Evolutionary conservation across 495 filamentous ascomycete species (phyloP).

Genomic region (Monascus purpureus): DNA sequence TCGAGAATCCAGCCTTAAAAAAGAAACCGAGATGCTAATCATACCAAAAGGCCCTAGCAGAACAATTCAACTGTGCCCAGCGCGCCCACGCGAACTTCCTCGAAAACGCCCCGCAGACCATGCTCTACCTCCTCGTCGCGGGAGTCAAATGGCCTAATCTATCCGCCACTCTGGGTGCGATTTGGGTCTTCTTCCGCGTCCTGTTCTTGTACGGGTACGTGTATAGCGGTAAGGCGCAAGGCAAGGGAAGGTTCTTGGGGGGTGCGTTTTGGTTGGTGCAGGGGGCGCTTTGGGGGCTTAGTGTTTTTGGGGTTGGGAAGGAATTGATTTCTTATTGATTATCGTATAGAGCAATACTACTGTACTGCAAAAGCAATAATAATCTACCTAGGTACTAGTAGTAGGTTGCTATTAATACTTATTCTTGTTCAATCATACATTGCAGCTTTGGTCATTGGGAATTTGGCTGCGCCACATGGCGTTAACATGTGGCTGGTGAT

Average conservation of each 20-base stretch:
- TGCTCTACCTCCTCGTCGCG: conserved; percentile 43
- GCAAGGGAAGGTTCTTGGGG: conserved; percentile 32
- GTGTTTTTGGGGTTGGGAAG: conserved; percentile 25
- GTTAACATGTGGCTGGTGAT: no score
- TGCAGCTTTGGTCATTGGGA: no score
- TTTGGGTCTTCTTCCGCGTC: conserved; percentile 41
- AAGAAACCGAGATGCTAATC: background rate
- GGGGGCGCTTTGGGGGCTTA: conserved; percentile 30
- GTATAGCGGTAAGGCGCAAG: conserved; percentile 27
- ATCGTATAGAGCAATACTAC: background rate
- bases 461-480: no score
- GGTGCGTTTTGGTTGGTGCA: conserved; percentile 26
- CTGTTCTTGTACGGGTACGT: conserved; percentile 51
- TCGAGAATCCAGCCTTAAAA: conserved; percentile 30
- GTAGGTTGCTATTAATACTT: no score
- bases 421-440: no score
- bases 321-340: conserved; percentile 15
- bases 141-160: conserved; percentile 42
- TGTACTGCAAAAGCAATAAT: no score
- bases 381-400: no score
- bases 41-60: conserved; percentile 19
- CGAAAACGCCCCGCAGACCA: conserved; percentile 46
- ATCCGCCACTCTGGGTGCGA: conserved; percentile 34
- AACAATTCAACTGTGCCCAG: conserved; percentile 54
- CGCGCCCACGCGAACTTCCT: conserved; percentile 59